These are phyloP conservation scores for Clathrospora elynae DNA, from an alignment of 2,329 filamentous ascomycete species.

Conservation along the genomic window DNA sequence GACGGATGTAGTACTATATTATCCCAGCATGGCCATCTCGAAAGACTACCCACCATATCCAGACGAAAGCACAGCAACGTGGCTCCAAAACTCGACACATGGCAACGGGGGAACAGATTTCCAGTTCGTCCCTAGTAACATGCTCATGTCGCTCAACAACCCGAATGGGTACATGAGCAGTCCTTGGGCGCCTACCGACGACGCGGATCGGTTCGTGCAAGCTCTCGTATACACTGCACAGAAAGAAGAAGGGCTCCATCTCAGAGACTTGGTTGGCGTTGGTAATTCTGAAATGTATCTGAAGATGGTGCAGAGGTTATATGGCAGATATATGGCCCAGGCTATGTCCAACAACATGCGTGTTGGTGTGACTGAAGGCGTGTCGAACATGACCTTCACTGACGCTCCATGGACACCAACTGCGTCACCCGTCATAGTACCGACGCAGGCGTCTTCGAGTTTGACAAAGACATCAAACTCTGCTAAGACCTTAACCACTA, in stretches of 20 bases:
- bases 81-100: constrained; percentile 1
- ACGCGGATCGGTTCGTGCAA: constrained; percentile 3
- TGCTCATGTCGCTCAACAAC: constrained; percentile 5
- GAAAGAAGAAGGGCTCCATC: background rate
- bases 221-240: background rate
- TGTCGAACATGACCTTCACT: background rate
- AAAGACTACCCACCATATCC: background rate
- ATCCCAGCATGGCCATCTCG: constrained; percentile 1
- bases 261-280: background rate
- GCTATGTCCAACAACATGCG: constrained; percentile 7
- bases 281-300: background rate
- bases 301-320: background rate
- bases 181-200: background rate
- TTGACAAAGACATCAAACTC: no score
- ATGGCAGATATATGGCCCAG: constrained; percentile 6
- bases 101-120: background rate
- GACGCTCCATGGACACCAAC: background rate
- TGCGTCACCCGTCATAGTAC: background rate
- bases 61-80: background rate
- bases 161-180: background rate
- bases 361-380: background rate
- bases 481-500: no score
- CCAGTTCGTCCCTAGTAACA: constrained; percentile 4
- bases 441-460: background rate
- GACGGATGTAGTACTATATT: constrained; percentile 1